These are phyloP conservation scores for Coemansia asiatica DNA, from an alignment of 192 early-diverging fungal species.

Conservation along the genomic window DNA sequence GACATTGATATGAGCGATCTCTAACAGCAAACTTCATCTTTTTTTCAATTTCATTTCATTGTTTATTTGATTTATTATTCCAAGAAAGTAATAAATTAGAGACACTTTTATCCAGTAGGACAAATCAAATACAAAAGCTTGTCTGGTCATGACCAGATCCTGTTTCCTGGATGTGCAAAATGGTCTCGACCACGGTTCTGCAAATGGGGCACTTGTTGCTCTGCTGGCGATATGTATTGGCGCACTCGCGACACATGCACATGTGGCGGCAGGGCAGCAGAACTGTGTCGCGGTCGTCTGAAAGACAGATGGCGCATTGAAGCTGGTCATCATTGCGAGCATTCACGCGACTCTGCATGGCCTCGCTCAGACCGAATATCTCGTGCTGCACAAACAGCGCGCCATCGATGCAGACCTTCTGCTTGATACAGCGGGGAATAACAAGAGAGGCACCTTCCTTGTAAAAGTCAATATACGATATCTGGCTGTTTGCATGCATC, in stretches of 20 bases:
- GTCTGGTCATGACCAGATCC: not conserved
- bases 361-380: conserved; percentile 45
- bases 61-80: too few relatives aligned
- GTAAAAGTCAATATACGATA: conserved; percentile 47
- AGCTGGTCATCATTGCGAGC: conserved; percentile 42
- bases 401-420: conserved; percentile 41
- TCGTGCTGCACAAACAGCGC: conserved; percentile 40
- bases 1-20: conserved; percentile 20
- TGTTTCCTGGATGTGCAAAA: conserved; percentile 33
- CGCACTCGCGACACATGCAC: conserved; percentile 76
- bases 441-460: conserved; percentile 31
- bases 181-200: conserved; percentile 42
- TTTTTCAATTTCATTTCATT: not conserved
- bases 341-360: conserved; percentile 11
- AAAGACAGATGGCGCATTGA: conserved; percentile 79
- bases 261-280: conserved; percentile 80
- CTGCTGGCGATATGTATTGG: conserved; percentile 62
- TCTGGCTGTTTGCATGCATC: conserved; percentile 18
- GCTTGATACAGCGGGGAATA: conserved; percentile 42
- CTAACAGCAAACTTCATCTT: not conserved
- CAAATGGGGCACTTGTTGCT: conserved; percentile 57
- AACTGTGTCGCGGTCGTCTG: conserved; percentile 69
- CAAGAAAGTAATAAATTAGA: too few relatives aligned
- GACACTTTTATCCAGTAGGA: not conserved
- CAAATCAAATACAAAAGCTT: not conserved